phyloP scores from a whole-genome alignment of 768 basidiomycete species.

The Termitomyces sp. region DNA sequence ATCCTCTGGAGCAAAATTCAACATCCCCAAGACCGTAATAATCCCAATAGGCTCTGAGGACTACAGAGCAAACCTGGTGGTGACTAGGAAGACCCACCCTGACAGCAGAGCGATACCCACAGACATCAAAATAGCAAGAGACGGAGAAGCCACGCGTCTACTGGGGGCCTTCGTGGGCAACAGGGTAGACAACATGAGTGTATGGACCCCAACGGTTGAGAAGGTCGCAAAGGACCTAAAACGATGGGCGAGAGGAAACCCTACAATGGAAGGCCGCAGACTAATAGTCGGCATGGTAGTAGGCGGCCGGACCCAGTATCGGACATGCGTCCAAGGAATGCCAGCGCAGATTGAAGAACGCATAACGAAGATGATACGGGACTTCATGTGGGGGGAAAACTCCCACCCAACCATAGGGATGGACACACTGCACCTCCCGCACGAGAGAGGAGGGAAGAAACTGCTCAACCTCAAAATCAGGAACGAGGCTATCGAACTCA shows the following conservation, averaged over 20 bases:
- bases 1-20: slow-evolving; percentile 41
- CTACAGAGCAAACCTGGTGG: too few species aligned
- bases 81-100: too few species aligned
- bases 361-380: not conserved
- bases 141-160: slow-evolving; percentile 26
- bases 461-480: slow-evolving; percentile 23
- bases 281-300: not conserved
- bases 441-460: not conserved
- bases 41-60: slow-evolving; percentile 30
- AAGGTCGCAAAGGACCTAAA: slow-evolving; percentile 11
- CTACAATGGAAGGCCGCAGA: slow-evolving; percentile 26
- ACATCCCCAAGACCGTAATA: slow-evolving; percentile 37
- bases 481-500: slow-evolving; percentile 26
- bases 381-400: not conserved
- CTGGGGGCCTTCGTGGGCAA: slow-evolving; percentile 35
- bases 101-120: too few species aligned
- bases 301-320: too few species aligned
- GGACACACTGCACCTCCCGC: too few species aligned
- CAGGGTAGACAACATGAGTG: too few species aligned
- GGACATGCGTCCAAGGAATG: not conserved
- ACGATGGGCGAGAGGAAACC: slow-evolving; percentile 20
- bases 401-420: not conserved
- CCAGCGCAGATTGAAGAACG: not conserved
- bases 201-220: slow-evolving; percentile 23
- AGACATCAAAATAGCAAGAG: slow-evolving; percentile 25